A percentile compares a stretch with the other conserved stretches of the same genome.
phyloP scores from a whole-genome alignment of 305 asterid genomes.

The Rubia peregrina region DNA sequence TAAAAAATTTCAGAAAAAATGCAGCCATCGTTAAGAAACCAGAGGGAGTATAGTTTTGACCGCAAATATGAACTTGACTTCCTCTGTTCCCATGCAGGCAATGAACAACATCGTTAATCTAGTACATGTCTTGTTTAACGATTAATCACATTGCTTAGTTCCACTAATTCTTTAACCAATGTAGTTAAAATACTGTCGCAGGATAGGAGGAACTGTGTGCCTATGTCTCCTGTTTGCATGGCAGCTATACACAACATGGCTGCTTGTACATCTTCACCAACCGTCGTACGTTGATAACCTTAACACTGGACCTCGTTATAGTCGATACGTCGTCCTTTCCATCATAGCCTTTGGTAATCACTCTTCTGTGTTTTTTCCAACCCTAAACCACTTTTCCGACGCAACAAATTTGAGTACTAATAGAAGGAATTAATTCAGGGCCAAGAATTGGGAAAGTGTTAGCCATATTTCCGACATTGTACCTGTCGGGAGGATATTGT shows the following conservation, averaged over 20 bases:
- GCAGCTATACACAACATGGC: conserved; percentile 65
- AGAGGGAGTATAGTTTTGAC: no score
- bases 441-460: conserved; percentile 43
- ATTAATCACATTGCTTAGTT: no score
- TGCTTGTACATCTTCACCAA: conserved; percentile 55
- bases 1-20: no score
- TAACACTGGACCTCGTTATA: conserved; percentile 38
- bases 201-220: conserved; percentile 44
- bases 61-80: no score
- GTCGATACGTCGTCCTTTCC: conserved; percentile 52
- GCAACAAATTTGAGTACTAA: no score
- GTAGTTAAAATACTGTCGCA: conserved; percentile 8
- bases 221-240: conserved; percentile 34
- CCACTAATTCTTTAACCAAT: no score
- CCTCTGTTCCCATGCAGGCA: no score
- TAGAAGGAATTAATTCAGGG: conserved; percentile 23
- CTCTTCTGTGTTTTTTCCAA: not conserved
- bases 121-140: no score
- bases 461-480: conserved; percentile 53
- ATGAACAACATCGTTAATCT: no score
- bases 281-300: not conserved
- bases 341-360: conserved; percentile 49
- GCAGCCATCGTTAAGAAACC: no score
- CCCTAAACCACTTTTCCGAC: no score
- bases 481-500: conserved; percentile 59